phyloP scores from a whole-genome alignment of 202 grass and related monocot species.

The Bolboschoenoplectus hybrid region DNA sequence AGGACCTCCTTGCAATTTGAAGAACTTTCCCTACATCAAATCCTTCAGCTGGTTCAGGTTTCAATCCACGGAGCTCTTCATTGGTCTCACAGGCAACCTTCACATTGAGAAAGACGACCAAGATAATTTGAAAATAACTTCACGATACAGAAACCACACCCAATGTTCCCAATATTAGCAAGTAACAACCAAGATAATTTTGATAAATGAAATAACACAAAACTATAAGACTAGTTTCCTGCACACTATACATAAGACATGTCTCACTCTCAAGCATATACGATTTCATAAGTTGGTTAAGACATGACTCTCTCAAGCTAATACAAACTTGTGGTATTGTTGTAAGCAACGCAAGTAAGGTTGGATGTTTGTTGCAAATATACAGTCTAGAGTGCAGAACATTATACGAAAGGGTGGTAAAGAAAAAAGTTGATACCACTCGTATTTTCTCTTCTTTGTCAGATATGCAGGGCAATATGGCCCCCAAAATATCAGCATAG shows the following conservation, averaged over 20 bases:
- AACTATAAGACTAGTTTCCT: neutral
- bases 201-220: neutral
- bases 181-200: conserved; percentile 17
- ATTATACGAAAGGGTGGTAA: neutral
- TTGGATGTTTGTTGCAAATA: neutral
- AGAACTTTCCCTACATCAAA: conserved; percentile 92
- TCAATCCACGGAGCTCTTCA: conserved; percentile 90
- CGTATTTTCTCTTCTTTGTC: conserved; percentile 97
- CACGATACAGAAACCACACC: neutral
- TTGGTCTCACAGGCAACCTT: conserved; percentile 99
- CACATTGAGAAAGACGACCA: conserved; percentile 25
- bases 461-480: conserved; percentile 97
- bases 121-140: neutral
- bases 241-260: neutral
- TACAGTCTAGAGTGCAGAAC: neutral
- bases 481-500: conserved; percentile 95
- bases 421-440: conserved; percentile 53
- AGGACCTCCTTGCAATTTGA: conserved; percentile 79
- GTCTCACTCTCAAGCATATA: neutral
- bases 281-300: neutral
- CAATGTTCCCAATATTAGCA: neutral
- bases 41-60: conserved; percentile 86
- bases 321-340: neutral
- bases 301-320: conserved; percentile 6
- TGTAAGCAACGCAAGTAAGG: neutral